A percentile compares a stretch with the other conserved stretches of the same genome.
Conservation (phyloP, 176 grass and related monocot species). For the Oryza glaberrima region DNA sequence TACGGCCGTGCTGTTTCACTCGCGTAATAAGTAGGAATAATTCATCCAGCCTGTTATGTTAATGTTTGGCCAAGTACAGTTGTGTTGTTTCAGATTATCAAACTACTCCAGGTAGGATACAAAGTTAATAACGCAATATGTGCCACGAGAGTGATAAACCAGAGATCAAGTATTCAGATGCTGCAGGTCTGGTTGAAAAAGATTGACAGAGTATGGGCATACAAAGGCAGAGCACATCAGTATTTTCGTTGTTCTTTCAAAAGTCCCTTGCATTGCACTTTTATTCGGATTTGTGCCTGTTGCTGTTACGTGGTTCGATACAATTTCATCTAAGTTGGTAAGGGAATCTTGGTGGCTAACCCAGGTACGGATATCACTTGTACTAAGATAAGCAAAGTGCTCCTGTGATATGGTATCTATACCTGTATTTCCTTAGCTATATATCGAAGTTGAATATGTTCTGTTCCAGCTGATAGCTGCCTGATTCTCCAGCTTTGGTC, state of each 20-base stretch:
- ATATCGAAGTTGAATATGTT: constrained; percentile 48
- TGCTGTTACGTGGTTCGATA: constrained; percentile 31
- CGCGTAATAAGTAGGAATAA: neutral
- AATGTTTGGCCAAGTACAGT: neutral
- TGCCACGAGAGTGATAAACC: neutral
- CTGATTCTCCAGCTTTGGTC: constrained; percentile 37
- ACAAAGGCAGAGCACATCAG: neutral
- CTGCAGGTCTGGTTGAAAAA: constrained; percentile 6
- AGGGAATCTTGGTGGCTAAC: constrained; percentile 24
- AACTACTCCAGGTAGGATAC: neutral
- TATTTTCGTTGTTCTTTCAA: constrained; percentile 41
- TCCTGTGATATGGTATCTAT: constrained; percentile 36
- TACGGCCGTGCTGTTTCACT: neutral
- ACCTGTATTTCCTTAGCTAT: neutral
- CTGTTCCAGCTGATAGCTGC: constrained; percentile 32
- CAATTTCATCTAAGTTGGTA: constrained; percentile 28
- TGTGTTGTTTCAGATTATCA: neutral
- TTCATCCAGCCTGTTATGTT: neutral
- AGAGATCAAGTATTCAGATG: neutral
- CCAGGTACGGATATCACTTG: constrained; percentile 13
- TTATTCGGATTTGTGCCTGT: constrained; percentile 27
- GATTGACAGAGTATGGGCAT: constrained; percentile 16
- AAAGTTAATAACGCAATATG: neutral
- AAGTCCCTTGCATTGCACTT: neutral
- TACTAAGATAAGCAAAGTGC: constrained; percentile 36